Evolutionary conservation across 441 rosid genomes (phyloP).

Genomic region (Aleurites moluccanus): DNA sequence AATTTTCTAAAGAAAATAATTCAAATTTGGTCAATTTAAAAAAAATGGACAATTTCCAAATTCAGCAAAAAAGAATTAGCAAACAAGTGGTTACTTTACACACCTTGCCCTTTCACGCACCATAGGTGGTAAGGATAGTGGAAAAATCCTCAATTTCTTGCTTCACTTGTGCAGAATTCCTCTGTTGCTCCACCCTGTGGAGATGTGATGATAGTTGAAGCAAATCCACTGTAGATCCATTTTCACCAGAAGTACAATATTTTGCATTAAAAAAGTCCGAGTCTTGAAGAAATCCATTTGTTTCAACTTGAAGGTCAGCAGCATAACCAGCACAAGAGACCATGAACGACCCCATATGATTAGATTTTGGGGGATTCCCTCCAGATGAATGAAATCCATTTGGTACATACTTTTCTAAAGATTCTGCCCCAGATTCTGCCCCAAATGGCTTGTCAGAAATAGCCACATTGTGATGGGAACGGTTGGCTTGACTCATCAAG

Average conservation of each 20-base stretch:
- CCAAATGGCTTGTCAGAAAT: constrained; percentile 28
- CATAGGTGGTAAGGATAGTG: constrained; percentile 36
- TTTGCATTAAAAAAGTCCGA: constrained; percentile 26
- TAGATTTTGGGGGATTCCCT: constrained; percentile 24
- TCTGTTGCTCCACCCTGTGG: constrained; percentile 67
- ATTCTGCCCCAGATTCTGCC: constrained; percentile 18
- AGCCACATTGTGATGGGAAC: constrained; percentile 17
- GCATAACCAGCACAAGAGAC: constrained; percentile 27
- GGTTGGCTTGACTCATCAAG: constrained; percentile 32
- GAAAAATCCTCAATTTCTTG: constrained; percentile 48
- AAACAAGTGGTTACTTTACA: background rate
- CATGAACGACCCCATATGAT: constrained; percentile 20
- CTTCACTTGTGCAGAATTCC: constrained; percentile 48
- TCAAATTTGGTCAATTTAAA: background rate
- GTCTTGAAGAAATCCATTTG: constrained; percentile 30
- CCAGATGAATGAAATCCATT: constrained; percentile 30
- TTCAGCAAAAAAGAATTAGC: background rate
- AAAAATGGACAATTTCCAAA: background rate
- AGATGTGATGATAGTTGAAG: constrained; percentile 72
- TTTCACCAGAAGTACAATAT: constrained; percentile 32
- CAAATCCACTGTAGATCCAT: constrained; percentile 57
- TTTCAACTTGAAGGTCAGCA: constrained; percentile 25
- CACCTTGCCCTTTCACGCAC: constrained; percentile 10
- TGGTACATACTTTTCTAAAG: constrained; percentile 23
- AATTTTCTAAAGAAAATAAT: background rate